Evolutionary conservation across 192 early-diverging fungal genomes (phyloP), one percentile per base, ranked within the genome.

Genomic region (Umbelopsis vinacea): DNA sequence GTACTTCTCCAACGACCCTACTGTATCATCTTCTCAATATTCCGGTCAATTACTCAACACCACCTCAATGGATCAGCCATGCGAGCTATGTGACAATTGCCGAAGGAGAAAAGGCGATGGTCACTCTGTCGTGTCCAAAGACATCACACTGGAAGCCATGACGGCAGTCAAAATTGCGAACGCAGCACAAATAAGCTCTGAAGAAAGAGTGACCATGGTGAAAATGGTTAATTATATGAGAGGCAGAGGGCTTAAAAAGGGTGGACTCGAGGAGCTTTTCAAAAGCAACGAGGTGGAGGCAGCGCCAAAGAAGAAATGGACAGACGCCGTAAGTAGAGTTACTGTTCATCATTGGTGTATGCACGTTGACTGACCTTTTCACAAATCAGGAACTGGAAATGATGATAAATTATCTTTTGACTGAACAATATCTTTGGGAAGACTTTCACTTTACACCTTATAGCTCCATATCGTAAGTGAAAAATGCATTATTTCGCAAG

Each of bases 371-470:
- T 37, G 7, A 6, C 57, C 17, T 19, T 66, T 71, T 80, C 52
- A 10, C 45, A 6, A 7, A 29, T 3, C 71, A 86, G 78, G 83
- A 88, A 22, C 74, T 82, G 19, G 91, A 89, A 23, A 75, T 82
- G 8, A 85, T 92, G 38, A 79, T 89, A 50, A 90, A 82, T 70
- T 69, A 77, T 52, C 74, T 90, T 8, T 73, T 90, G 29, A 46
- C 79, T 7, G 60, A 79, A 21, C 81, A 83, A 6, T 86, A 88
- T 38, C 78, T 92, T 8, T 66, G 75, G 3, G 88, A 91, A 46
- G 86, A 84, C 52, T 92, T 87, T 71, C 79, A 84, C 38, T 89
- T 89, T 69, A 92, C 86, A 6, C 84, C 85, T 0, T 90, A 90
- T 63, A 69, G 76, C 2, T 89, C 88, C 22, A 82, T 89, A 19